A percentile compares a stretch with the other conserved stretches of the same genome.
Evolutionary conservation across 495 filamentous ascomycete genomes (phyloP).

Genomic region (Aspergillus avenaceus): DNA sequence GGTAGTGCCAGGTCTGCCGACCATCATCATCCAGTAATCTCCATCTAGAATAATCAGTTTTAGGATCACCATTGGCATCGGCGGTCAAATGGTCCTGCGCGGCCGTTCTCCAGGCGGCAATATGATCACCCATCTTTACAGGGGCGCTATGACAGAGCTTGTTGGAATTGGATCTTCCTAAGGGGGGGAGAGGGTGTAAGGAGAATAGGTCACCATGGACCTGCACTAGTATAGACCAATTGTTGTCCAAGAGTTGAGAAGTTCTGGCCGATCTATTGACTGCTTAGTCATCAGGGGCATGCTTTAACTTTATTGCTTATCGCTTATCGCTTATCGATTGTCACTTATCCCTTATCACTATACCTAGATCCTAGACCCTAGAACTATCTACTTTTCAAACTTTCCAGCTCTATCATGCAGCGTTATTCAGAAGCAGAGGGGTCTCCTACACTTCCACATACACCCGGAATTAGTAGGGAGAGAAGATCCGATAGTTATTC

Average conservation of each 20-base stretch:
- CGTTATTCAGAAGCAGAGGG: too few relatives aligned
- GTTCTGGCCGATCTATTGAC: slow-evolving; percentile 4
- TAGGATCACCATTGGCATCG: slow-evolving; percentile 37
- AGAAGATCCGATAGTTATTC: neutral
- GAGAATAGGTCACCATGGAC: neutral
- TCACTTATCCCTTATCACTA: too few relatives aligned
- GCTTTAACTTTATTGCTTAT: too few relatives aligned
- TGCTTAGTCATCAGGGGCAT: slow-evolving; percentile 15
- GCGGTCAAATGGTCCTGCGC: slow-evolving; percentile 36
- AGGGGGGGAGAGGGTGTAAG: neutral
- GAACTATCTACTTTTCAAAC: too few relatives aligned
- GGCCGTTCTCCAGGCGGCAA: slow-evolving; percentile 39
- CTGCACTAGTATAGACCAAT: neutral
- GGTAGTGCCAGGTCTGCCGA: slow-evolving; percentile 89
- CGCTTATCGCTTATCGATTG: too few relatives aligned
- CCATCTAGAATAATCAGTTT: slow-evolving; percentile 81
- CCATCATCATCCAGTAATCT: slow-evolving; percentile 77
- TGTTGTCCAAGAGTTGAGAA: neutral
- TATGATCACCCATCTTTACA: slow-evolving; percentile 14
- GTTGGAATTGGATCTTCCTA: too few relatives aligned
- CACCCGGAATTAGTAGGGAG: too few relatives aligned
- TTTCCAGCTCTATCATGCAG: too few relatives aligned
- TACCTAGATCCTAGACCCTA: too few relatives aligned
- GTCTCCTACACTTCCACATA: too few relatives aligned
- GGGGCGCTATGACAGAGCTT: too few relatives aligned